phyloP scores from a whole-genome alignment of 2,329 filamentous ascomycete genomes.

The Pestalotiopsis fici region DNA sequence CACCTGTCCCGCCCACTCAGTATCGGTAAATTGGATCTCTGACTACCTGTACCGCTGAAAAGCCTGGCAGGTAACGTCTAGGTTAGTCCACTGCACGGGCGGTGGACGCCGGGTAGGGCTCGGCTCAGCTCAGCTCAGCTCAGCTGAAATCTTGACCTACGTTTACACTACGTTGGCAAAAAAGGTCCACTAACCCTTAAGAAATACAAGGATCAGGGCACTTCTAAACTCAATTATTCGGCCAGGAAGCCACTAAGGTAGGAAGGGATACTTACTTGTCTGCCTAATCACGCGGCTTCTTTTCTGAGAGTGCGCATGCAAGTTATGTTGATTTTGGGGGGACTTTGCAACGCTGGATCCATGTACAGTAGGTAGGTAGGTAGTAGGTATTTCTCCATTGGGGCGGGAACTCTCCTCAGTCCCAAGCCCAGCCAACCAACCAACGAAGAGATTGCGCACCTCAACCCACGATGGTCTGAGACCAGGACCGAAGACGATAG shows the following conservation, averaged over 20 bases:
- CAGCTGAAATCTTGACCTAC: background rate
- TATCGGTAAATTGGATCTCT: background rate
- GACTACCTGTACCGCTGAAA: background rate
- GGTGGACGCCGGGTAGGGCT: background rate
- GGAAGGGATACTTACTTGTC: background rate
- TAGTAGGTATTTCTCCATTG: background rate
- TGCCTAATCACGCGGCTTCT: background rate
- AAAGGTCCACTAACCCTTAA: background rate
- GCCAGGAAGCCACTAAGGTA: background rate
- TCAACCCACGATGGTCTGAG: background rate
- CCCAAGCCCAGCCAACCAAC: background rate
- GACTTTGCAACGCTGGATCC: background rate
- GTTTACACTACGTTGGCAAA: too few relatives aligned
- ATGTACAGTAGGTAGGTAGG: too few relatives aligned
- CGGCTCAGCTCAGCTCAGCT: background rate
- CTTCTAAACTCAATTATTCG: background rate
- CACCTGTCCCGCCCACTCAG: background rate
- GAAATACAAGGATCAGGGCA: background rate
- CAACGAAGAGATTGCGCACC: background rate
- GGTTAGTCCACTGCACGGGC: background rate
- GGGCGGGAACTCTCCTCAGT: background rate
- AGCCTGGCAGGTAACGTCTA: background rate
- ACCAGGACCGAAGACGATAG: background rate
- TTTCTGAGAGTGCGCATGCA: too few relatives aligned
- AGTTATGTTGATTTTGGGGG: background rate